phyloP scores from a whole-genome alignment of 2,329 filamentous ascomycete genomes.

The Aspergillus calidoustus region DNA sequence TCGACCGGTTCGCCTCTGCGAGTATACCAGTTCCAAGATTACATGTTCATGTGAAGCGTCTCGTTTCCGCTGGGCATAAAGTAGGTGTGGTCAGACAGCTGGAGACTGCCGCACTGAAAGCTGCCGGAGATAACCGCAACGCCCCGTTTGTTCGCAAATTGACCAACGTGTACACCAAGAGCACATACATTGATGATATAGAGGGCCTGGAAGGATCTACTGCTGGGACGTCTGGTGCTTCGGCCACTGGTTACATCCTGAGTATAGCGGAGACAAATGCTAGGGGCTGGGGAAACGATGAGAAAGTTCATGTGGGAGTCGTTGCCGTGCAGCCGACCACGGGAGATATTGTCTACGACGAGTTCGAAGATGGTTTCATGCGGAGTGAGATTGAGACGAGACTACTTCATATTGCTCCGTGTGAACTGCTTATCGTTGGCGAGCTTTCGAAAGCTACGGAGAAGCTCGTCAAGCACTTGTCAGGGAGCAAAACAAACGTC shows the following conservation, averaged over 20 bases:
- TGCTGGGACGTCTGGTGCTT: constrained; percentile 58
- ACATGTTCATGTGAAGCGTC: constrained; percentile 89
- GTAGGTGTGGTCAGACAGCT: constrained; percentile 93
- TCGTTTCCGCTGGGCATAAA: constrained; percentile 91
- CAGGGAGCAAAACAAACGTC: constrained; percentile 85
- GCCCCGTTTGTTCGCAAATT: constrained; percentile 89
- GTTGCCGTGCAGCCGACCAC: constrained; percentile 94
- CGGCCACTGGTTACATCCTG: constrained; percentile 82
- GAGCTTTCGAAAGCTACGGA: constrained; percentile 88
- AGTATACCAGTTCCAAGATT: constrained; percentile 93
- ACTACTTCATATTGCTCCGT: constrained; percentile 92
- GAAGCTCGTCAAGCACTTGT: constrained; percentile 87
- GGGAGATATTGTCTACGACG: constrained; percentile 93
- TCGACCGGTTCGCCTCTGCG: constrained; percentile 90
- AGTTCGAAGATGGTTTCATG: constrained; percentile 98
- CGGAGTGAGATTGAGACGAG: constrained; percentile 92
- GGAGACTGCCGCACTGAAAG: constrained; percentile 94
- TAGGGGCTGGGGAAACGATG: constrained; percentile 82
- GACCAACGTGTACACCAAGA: constrained; percentile 97
- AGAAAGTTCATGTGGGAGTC: constrained; percentile 89
- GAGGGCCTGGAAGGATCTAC: constrained; percentile 70
- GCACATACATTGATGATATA: constrained; percentile 93
- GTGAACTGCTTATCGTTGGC: constrained; percentile 92
- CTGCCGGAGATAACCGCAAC: constrained; percentile 91
- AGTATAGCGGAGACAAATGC: constrained; percentile 86